Evolutionary conservation across 2,329 filamentous ascomycete species (phyloP).

Genomic region (Rugonectria rugulosa): DNA sequence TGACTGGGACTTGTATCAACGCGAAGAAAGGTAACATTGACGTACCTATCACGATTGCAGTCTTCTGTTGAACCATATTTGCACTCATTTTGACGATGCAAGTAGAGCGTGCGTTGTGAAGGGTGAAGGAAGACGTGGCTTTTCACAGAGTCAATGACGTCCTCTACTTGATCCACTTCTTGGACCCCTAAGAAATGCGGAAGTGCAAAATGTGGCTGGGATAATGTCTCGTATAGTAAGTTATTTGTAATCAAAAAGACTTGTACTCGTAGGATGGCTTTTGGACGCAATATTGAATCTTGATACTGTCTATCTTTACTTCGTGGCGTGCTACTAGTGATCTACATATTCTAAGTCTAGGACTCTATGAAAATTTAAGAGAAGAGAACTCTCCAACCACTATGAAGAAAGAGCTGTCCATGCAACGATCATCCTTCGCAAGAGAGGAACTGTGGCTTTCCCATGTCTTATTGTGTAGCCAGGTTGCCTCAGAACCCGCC

Average conservation of each 20-base stretch:
- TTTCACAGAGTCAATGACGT: constrained; percentile 31
- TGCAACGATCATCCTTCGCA: constrained; percentile 61
- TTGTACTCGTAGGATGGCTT: no score
- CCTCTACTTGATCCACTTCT: constrained; percentile 18
- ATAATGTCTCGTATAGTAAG: no score
- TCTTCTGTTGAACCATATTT: constrained; percentile 37
- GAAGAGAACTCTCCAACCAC: no score
- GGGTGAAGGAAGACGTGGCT: neutral
- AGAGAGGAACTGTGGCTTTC: constrained; percentile 53
- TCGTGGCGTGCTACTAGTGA: no score
- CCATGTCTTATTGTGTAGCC: constrained; percentile 50
- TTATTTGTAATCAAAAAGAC: no score
- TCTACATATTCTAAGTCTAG: no score
- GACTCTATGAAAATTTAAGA: no score
- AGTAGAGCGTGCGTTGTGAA: neutral
- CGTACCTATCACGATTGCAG: constrained; percentile 41
- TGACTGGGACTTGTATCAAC: no score
- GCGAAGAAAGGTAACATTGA: no score
- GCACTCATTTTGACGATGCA: constrained; percentile 17
- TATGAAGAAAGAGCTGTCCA: constrained; percentile 67
- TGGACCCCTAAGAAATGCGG: no score
- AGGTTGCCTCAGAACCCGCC: constrained; percentile 61
- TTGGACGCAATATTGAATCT: neutral
- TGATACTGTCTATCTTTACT: constrained; percentile 18
- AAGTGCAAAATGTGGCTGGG: no score